Base-by-base conservation (phyloP, 2,329 filamentous ascomycete genomes). In the Cercospora citrullina region DNA sequence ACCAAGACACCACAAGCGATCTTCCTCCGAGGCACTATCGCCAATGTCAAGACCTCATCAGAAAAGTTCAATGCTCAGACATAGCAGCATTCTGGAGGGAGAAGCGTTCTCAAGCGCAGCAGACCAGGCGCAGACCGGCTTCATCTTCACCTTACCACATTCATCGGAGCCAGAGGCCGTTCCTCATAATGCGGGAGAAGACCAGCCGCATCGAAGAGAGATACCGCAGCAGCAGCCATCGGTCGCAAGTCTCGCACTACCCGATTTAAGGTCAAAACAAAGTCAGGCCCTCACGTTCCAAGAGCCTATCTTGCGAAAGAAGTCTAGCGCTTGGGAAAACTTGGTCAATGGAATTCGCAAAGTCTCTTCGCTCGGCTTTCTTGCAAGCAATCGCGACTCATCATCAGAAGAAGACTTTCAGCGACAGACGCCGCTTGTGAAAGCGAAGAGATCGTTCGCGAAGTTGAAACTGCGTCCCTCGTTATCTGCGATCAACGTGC, bases 11-110 rank as follows among this genome's bases (percentile, higher is more conserved):
- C 69, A 72, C 16, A 68, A 67, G 23, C 57, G 70, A 65, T 73
- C 71, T 7, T 73, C 71, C 9, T 73, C 71, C 5, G 71, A 73
- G 33, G 68, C 68, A 18, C 48, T 72, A 14, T 73, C 71, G 10
- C 71, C 71, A 2, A 66, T 65, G n/a, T 57, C 66, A 8, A 68
- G 60, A 28, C 42, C 39, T 26, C 62, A 53, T 26, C 62, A 53
- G 21, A 28, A 10, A 21, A n/a, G 31, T 8, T 23, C 53, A 30
- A 21, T n/a, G 6, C 30, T 59, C 5, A 21, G 1, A 10, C 12
- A 55, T 3, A 39, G 26, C 31, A 48, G 62, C 23, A 30, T 26
- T 8, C 26, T 30, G 14, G 51, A 57, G 23, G 45, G 14, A n/a
- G 33, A 36, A 12, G 53, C n/a, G 9, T 51, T 3, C 2, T 4